phyloP scores from a whole-genome alignment of 805 yeast genomes.

The Candida peoriensis region DNA sequence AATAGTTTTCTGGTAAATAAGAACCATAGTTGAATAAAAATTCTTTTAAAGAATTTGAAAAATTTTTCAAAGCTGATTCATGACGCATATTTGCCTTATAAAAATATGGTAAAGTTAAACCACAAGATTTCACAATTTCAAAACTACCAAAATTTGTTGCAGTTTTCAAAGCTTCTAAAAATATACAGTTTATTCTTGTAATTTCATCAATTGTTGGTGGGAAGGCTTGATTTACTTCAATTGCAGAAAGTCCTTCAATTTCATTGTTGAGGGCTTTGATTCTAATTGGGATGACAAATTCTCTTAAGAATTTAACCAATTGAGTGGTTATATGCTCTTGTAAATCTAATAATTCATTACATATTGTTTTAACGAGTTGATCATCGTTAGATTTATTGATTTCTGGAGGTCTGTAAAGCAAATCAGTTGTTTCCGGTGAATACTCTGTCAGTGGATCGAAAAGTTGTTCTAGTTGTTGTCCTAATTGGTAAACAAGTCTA shows the following conservation, averaged over 20 bases:
- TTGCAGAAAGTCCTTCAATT: constrained; percentile 48
- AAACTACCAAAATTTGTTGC: constrained; percentile 67
- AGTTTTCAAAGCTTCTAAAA: constrained; percentile 64
- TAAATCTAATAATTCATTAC: constrained; percentile 60
- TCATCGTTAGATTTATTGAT: constrained; percentile 25
- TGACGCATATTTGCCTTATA: constrained; percentile 91
- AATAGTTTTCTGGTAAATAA: constrained; percentile 29
- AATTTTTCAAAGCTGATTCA: constrained; percentile 81
- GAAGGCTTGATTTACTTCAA: constrained; percentile 69
- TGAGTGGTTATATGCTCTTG: constrained; percentile 69
- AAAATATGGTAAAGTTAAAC: constrained; percentile 80
- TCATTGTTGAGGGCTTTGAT: constrained; percentile 57
- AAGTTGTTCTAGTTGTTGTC: constrained; percentile 80
- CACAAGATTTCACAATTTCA: constrained; percentile 78
- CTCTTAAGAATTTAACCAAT: constrained; percentile 70
- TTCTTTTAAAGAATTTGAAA: constrained; percentile 39
- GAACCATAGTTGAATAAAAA: constrained; percentile 35
- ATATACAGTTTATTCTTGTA: constrained; percentile 81
- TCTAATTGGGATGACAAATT: constrained; percentile 74
- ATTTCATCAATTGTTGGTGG: constrained; percentile 97
- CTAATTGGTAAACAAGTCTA: constrained; percentile 67
- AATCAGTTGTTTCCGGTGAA: constrained; percentile 83
- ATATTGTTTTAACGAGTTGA: constrained; percentile 43
- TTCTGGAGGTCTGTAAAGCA: constrained; percentile 60
- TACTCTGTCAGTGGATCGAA: constrained; percentile 90